Evolutionary conservation across 352 stramenopile genomes (phyloP), one percentile per base, ranked within the genome.

Genomic region (Globisporangium recalcitrans): DNA sequence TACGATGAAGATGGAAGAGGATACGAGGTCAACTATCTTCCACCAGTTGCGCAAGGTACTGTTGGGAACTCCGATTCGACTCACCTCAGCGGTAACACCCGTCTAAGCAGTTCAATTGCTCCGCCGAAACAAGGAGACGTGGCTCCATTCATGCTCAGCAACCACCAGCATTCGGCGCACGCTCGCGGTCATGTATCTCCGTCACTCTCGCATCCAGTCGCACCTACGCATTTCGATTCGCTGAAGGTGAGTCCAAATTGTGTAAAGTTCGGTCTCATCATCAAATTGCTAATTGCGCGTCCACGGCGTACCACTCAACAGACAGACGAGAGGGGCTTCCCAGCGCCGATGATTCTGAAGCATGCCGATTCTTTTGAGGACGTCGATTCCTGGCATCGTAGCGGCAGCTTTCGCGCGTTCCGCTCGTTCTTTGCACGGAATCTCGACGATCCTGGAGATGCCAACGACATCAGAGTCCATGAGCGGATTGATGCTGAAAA

Each of bases 341-440:
- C 57, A 48, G 61, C 62, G 4, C 31, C 67, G 11, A 68, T 59
- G 21, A 42, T 70, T 11, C 69, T 67, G n/a, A 66, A 49, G 32
- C 60, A 26, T 22, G 21, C 34, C 22, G 56, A 67, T 13, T 44
- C 70, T 13, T 58, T 64, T 14, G 47, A 73, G 21, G 70, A 72
- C 11, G 46, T 46, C 40, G 48, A 55, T n/a, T 40, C 42, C 29
- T 77, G 67, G 67, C 67, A 54, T n/a, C 60, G 67, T 38, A 63
- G 69, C 56, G 54, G 67, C 26, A 77, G 64, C 48, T 74, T 72
- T 48, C 73, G 77, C 11, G 71, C 65, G 16, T 82, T 86, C 26
- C 71, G 82, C 57, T 74, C 73, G 4, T 86, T 82, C 59, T 86
- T 86, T 44, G 64, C 72, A 4, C 40, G 60, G 1, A 56, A 69